Base-by-base conservation (phyloP, 257 asterid genomes). In the Gentiana straminea region DNA sequence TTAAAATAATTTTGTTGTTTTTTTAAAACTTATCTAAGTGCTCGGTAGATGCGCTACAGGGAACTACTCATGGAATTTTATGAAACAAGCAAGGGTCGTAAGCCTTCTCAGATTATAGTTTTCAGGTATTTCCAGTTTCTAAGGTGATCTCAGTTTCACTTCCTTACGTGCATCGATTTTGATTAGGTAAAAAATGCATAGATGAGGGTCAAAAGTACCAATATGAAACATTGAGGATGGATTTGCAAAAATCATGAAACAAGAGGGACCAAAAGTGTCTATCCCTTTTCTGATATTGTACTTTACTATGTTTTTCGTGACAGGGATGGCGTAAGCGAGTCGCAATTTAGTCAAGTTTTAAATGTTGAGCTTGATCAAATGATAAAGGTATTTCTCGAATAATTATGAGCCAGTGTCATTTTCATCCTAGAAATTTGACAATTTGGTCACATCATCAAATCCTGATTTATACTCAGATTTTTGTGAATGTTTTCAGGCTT, bases 261-360 rank as follows among this genome's bases (percentile, higher is more conserved):
- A 24, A 24, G 24, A 24, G 24, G 24, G 24, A 24, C 24, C 24
- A 24, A 24, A 24, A 24, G 24, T 24, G 24, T 24, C 24, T 24
- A 24, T 24, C 24, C 24, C 24, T 24, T 24, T 24, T 24, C 24
- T 24, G 24, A 24, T 24, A 24, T 24, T 24, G 24, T 24, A 24
- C 24, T 24, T 24, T 55, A 48, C 8, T 32, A 0, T 51, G 45
- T 4, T 44, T 55, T 62, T 67, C 60, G 61, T 63, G 24, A 24
- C 86, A 90, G 98, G 84, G 98, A 90, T 70, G 98, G 98, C n/a
- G 96, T 90, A 57, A 74, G 96, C 46, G 96, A 86, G 64, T 82
- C 96, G 54, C 98, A 90, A 68, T 90, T 90, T 60, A 54, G 68
- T 68, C 86, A 90, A 74, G 94, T 90, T 73, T 54, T 90, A 59